Evolutionary conservation across 352 stramenopile species (phyloP), one percentile per base, ranked within the genome.

Genomic region (Lagenidium sp.): DNA sequence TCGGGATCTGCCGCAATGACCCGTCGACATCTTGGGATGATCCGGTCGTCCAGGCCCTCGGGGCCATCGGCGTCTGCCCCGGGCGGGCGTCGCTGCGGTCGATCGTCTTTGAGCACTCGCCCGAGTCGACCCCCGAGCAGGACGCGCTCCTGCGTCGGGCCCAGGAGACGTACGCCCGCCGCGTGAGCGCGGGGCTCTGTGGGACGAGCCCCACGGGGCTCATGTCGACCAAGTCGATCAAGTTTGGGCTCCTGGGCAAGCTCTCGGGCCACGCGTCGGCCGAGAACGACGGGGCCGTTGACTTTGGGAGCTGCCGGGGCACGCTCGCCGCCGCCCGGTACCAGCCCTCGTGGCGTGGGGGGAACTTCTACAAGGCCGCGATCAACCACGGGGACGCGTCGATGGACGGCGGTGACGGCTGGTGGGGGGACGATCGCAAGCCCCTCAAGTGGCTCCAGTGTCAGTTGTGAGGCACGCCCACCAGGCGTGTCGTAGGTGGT

Each of bases 321-420:
- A 31, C 32, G n/a, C 19, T 55, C 15, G 22, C 29, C 0, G 18
- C 21, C 1, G 36, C 35, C 8, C 41, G 30, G 15, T 62, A 52
- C 40, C 42, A 22, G 26, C 45, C 32, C 7, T 50, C 37, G 18
- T 63, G 44, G 32, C 44, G 48, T 22, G 42, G 34, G 20, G 46
- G 45, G 22, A 41, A 37, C n/a, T 59, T 55, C 40, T 72, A 72
- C 43, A 39, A 48, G 11, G 54, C 62, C 16, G 37, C 29, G 7
- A 47, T 72, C 28, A 72, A 72, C 38, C 62, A 72, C 40, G 37
- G 46, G 5, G 62, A 72, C 30, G 36, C 36, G 19, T 29, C 36
- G 28, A 13, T 53, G 20, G 25, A 37, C 45, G 12, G 48, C 39
- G 47, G 47, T 32, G 39, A 55, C 36, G 47, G 47, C 38, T 48